Base-by-base conservation (phyloP, 2,329 filamentous ascomycete genomes). In the Leptographium procerum region DNA sequence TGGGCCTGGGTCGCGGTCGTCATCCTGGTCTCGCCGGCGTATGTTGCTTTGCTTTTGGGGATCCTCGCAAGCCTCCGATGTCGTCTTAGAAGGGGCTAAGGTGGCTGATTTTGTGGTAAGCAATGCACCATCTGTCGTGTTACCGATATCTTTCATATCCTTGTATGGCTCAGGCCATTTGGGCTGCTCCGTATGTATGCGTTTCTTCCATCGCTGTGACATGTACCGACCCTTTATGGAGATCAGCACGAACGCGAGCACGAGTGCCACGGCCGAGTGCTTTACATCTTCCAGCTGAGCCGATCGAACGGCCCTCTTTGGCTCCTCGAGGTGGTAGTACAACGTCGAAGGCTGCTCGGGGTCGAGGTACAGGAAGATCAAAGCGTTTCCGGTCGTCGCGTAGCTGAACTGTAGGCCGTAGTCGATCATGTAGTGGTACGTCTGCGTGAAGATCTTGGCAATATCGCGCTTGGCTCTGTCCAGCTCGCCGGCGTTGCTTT, bases 351-450 rank as follows among this genome's bases (percentile, higher is more conserved):
- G 54, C 9, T 57, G 22, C 13, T 48, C 40, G 3, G 50, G 31
- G 54, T 54, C 26, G 31, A 61, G 43, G 45, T 36, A 50, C 7
- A 61, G 33, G 16, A 61, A 52, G 7, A 58, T 55, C 24, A 61
- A 28, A 4, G 51, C 45, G 9, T 55, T n/a, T 43, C 59, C 59
- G n/a, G 57, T 57, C 11, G 57, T 54, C 2, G 45, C 34, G 34
- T 61, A 59, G 53, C 59, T 50, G 52, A 57, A 59, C 53, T 59
- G 31, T 16, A 58, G 47, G 14, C 59, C 59, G 45, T 56, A 56
- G 28, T 54, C 55, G 43, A 61, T 31, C 59, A 61, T 61, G 45
- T 61, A 61, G 52, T 59, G 57, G 45, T 29, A 61, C 11, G 52
- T 48, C 26, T 61, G 59, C 16, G 50, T 34, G 2, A 61, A 19